Percentiles rank a stretch among this genome's conserved stretches.
Evolutionary conservation across 345 rosid genomes (phyloP).

Genomic region (Lumnitzera racemosa): DNA sequence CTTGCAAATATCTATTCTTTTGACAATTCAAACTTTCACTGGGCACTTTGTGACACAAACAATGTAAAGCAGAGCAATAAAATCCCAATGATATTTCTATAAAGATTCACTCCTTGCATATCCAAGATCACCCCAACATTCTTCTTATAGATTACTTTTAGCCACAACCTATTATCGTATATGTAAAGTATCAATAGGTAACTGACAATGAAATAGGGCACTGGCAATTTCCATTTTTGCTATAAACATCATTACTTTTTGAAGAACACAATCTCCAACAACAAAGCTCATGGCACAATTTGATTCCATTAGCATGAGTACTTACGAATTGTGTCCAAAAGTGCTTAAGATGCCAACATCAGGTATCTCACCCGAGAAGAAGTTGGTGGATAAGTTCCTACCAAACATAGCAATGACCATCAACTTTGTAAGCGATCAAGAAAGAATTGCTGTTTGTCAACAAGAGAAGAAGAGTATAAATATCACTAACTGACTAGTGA

Average conservation of each 20-base stretch:
- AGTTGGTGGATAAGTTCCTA: slow-evolving; percentile 87
- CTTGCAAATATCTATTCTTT: too few relatives aligned
- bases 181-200: too few relatives aligned
- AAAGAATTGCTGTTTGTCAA: background rate
- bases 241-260: background rate
- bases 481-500: background rate
- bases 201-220: too few relatives aligned
- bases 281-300: background rate
- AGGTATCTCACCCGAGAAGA: slow-evolving; percentile 92
- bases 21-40: too few relatives aligned
- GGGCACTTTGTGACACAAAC: too few relatives aligned
- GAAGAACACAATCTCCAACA: background rate
- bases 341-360: slow-evolving; percentile 74
- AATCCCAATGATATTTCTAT: too few relatives aligned
- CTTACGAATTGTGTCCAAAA: slow-evolving; percentile 76
- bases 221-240: too few relatives aligned
- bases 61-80: too few relatives aligned
- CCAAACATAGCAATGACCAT: slow-evolving; percentile 8
- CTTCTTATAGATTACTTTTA: too few relatives aligned
- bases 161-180: too few relatives aligned
- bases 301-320: background rate
- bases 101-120: too few relatives aligned
- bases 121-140: too few relatives aligned
- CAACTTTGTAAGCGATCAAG: background rate
- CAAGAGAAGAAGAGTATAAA: background rate